Conservation (phyloP, 2,329 filamentous ascomycete species). For the Colletotrichum abscissum region DNA sequence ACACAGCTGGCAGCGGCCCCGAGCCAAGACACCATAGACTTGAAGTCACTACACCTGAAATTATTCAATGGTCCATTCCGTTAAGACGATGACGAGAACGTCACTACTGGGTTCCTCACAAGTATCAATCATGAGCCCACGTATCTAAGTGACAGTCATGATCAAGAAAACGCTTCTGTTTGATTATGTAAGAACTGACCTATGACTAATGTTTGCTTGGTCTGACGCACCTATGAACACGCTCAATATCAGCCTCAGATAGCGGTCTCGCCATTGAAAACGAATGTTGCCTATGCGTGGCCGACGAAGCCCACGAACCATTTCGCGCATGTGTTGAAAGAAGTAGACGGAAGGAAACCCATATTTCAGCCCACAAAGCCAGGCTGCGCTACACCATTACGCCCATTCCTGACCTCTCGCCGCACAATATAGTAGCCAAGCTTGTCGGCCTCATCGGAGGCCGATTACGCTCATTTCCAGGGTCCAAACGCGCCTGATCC, state of each 20-base stretch:
- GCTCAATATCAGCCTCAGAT: not conserved
- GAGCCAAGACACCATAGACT: too few relatives aligned
- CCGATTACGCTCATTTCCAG: slow-evolving; percentile 97
- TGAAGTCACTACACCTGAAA: too few relatives aligned
- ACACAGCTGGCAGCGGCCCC: too few relatives aligned
- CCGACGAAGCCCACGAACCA: not conserved
- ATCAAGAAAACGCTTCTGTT: not conserved
- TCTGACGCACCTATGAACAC: not conserved
- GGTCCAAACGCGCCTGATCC: slow-evolving; percentile 98
- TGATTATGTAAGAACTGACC: not conserved
- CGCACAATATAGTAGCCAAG: not conserved
- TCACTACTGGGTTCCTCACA: too few relatives aligned
- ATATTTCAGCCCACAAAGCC: not conserved
- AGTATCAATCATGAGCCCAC: not conserved
- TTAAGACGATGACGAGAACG: too few relatives aligned
- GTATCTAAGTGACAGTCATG: not conserved
- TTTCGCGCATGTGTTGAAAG: not conserved
- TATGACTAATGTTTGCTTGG: not conserved
- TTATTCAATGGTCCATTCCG: too few relatives aligned
- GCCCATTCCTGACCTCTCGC: not conserved
- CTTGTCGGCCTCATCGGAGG: slow-evolving; percentile 65
- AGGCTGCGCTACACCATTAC: slow-evolving; percentile 15
- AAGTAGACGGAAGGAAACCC: slow-evolving; percentile 14
- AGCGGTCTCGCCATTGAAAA: not conserved
- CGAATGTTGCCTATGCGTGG: not conserved